phyloP scores from a whole-genome alignment of 1,284 basidiomycete genomes.

The Marasmius fiardii region DNA sequence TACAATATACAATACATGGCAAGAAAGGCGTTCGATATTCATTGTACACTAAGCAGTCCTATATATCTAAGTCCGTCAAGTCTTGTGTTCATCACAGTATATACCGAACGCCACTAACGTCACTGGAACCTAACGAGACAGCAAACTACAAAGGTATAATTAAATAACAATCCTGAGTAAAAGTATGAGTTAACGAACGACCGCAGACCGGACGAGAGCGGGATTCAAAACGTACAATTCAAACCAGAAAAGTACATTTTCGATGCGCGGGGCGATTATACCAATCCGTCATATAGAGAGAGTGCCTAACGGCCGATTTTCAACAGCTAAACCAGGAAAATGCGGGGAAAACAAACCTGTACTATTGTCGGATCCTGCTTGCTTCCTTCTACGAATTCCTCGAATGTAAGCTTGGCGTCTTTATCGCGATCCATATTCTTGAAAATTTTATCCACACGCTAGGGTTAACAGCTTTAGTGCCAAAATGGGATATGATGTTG shows the following conservation, averaged over 20 bases:
- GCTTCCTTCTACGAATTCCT: conserved; percentile 95
- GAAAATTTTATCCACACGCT: conserved; percentile 98
- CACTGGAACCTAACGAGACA: not conserved
- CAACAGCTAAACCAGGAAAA: conserved; percentile 10
- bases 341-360: conserved; percentile 57
- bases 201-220: no score
- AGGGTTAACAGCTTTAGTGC: conserved; percentile 14
- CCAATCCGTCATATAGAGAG: conserved; percentile 76
- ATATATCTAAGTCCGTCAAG: not conserved
- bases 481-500: conserved; percentile 7
- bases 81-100: not conserved
- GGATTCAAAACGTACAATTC: not conserved
- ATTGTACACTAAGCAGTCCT: not conserved
- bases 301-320: conserved; percentile 48
- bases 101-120: not conserved
- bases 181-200: not conserved
- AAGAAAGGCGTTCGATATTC: not conserved
- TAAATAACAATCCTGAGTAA: not conserved
- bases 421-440: conserved; percentile 91
- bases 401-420: conserved; percentile 85
- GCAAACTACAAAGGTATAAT: not conserved
- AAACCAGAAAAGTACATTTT: not conserved
- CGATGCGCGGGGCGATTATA: conserved; percentile 33
- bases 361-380: conserved; percentile 99
- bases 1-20: not conserved